Evolutionary conservation across 768 basidiomycete species (phyloP).

Genomic region (Boletus rufocinnamomeus): DNA sequence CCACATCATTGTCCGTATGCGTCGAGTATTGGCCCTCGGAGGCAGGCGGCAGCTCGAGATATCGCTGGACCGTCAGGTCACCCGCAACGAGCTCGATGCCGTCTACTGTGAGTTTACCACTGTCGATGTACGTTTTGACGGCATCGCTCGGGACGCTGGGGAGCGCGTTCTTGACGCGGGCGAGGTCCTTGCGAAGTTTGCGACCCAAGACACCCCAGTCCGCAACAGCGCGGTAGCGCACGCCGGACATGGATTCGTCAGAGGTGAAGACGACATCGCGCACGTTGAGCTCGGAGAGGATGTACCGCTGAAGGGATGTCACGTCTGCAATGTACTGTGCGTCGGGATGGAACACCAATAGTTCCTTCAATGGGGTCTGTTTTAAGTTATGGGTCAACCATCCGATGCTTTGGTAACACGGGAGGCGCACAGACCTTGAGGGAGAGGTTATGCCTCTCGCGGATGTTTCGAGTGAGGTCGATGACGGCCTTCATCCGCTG

Average conservation of each 20-base stretch:
- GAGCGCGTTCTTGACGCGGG: slow-evolving; percentile 84
- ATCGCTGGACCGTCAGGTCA: slow-evolving; percentile 90
- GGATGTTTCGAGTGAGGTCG: slow-evolving; percentile 84
- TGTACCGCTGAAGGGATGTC: slow-evolving; percentile 80
- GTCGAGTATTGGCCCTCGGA: slow-evolving; percentile 70
- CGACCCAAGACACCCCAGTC: slow-evolving; percentile 95
- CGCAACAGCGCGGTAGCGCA: slow-evolving; percentile 87
- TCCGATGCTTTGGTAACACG: background rate
- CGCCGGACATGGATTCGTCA: slow-evolving; percentile 82
- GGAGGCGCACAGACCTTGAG: slow-evolving; percentile 66
- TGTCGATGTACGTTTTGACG: slow-evolving; percentile 73
- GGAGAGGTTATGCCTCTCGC: slow-evolving; percentile 83
- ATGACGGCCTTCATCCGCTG: slow-evolving; percentile 95
- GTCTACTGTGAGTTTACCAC: slow-evolving; percentile 80
- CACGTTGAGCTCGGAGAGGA: slow-evolving; percentile 94
- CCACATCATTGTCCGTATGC: slow-evolving; percentile 93
- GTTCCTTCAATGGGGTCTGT: slow-evolving; percentile 89
- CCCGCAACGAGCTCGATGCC: slow-evolving; percentile 88
- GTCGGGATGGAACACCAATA: slow-evolving; percentile 92
- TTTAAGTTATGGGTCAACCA: slow-evolving; percentile 1
- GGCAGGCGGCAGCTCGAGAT: slow-evolving; percentile 73
- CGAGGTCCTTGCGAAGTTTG: slow-evolving; percentile 91
- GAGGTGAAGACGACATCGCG: slow-evolving; percentile 88
- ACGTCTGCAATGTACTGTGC: slow-evolving; percentile 83
- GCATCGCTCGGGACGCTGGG: slow-evolving; percentile 79